phyloP scores from a whole-genome alignment of 2,329 filamentous ascomycete genomes.

The Colletotrichum sp. region DNA sequence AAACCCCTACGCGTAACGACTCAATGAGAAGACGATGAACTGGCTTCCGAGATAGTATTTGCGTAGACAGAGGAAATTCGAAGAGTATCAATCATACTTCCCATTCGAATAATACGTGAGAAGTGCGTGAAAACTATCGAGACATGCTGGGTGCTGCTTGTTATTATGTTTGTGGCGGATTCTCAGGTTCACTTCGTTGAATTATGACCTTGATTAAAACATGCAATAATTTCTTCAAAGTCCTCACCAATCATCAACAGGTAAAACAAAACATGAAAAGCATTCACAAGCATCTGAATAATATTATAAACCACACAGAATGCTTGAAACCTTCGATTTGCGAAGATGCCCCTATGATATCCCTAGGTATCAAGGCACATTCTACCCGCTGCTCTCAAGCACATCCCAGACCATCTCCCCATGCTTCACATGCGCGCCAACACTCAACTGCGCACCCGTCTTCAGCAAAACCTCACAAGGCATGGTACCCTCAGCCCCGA shows the following conservation, averaged over 20 bases:
- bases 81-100: neutral
- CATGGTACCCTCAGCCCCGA: constrained; percentile 35
- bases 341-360: neutral
- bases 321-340: neutral
- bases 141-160: neutral
- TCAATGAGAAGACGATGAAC: neutral
- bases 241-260: neutral
- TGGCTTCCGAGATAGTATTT: neutral
- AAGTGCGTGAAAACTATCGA: rapidly evolving
- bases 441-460: constrained; percentile 14
- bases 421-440: constrained; percentile 24
- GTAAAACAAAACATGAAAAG: neutral
- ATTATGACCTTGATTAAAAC: neutral
- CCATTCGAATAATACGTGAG: neutral
- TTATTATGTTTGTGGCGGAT: neutral
- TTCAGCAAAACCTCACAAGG: constrained; percentile 35
- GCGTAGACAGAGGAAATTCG: neutral
- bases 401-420: constrained; percentile 36
- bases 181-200: neutral
- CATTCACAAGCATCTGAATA: neutral
- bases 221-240: neutral
- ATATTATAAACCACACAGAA: neutral
- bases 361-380: neutral
- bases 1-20: neutral
- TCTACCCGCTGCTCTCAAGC: constrained; percentile 28